Evolutionary conservation across 73 alveolate species (phyloP).

Genomic region (Breviolum minutum): DNA sequence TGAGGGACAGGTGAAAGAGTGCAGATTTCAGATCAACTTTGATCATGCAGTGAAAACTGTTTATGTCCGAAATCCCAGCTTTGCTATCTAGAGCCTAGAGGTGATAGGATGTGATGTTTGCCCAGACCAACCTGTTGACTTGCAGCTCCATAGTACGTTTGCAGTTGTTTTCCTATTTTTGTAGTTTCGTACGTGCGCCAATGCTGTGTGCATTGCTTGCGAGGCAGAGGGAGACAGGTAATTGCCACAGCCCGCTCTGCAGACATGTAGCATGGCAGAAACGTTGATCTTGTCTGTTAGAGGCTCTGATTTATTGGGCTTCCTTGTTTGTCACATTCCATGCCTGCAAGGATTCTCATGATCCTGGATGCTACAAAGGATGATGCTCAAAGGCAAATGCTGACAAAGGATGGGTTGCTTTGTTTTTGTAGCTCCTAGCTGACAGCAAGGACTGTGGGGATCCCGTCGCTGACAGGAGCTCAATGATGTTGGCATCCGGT

Average conservation of each 20-base stretch:
- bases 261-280: conserved; percentile 96
- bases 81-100: not conserved
- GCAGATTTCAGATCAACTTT: no score
- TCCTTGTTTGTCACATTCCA: not conserved
- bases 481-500: conserved; percentile 99
- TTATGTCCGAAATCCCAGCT: no score
- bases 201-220: not conserved
- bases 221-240: conserved; percentile 99
- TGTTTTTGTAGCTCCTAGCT: not conserved
- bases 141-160: no score
- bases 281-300: not conserved
- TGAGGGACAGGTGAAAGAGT: no score
- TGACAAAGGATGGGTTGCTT: conserved; percentile 96
- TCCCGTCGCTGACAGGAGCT: conserved; percentile 96
- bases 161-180: no score
- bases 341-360: conserved; percentile 97
- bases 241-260: conserved; percentile 99
- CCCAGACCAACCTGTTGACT: not conserved
- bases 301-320: not conserved
- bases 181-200: no score
- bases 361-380: conserved; percentile 99
- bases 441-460: not conserved
- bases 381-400: conserved; percentile 98
- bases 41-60: no score
- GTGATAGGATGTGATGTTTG: not conserved